Evolutionary conservation across 1,139 yeast species (phyloP), one percentile per base, ranked within the genome.

Genomic region (Suhomyces kunorum): DNA sequence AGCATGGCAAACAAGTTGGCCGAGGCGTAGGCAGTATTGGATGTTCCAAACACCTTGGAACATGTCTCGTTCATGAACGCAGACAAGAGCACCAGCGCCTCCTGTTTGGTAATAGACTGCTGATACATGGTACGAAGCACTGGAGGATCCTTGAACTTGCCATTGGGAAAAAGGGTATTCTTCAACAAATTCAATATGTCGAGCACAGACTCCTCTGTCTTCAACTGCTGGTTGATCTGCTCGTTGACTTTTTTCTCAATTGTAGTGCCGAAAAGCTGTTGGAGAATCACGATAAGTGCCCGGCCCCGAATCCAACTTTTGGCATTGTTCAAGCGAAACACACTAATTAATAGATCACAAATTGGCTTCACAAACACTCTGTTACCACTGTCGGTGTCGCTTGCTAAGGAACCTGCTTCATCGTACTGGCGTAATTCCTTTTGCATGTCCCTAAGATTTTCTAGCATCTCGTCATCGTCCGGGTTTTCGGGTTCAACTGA

Each of bases 191-290:
- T 57, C 2, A 86, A 45, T 5, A 76, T 34, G 27, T 74, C 79
- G 5, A 76, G 62, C 1, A 86, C 55, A 20, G 68, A 72, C 18
- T 72, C 77, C 38, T 80, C 82, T 6, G 76, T 68, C 30, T 73
- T 51, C 3, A 67, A 26, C 34, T 56, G 59, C n/a, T 40, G 40
- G 6, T 74, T 43, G 58, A 58, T 44, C 56, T 67, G 52, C 52
- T 71, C 59, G 72, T 72, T 49, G 7, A 83, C 74, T 46, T 83
- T 83, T 54, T 80, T 81, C 55, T 90, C 97, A 42, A 89, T 83
- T 0, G 97, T 85, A 3, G 95, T 87, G 0, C 97, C 97, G 39
- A 90, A 74, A 1, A 90, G 61, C 59, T 88, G 96, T 58, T 89
- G 97, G 31, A 89, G 67, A 3, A 90, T 80, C 3, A 88, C 81